Conservation (phyloP, 169 alveolate species). For the Prorocentrum cordatum region DNA sequence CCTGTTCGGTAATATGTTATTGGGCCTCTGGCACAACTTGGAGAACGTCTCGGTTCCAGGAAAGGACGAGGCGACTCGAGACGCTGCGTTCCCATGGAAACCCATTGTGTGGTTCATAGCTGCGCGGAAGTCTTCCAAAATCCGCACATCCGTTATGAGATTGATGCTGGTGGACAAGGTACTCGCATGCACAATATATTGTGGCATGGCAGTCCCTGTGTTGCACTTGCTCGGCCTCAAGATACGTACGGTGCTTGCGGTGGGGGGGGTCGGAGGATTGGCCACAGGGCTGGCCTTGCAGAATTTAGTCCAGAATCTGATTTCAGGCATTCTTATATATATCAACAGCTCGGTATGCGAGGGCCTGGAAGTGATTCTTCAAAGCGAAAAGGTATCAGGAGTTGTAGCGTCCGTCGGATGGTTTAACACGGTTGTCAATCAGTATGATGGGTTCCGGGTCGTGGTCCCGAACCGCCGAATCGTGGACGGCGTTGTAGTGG, state of each 20-base stretch:
- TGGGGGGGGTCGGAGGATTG: constrained; percentile 56
- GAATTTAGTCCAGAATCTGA: constrained; percentile 48
- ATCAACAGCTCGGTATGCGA: constrained; percentile 31
- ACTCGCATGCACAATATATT: too few species aligned
- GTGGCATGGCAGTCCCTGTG: too few species aligned
- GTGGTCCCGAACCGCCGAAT: constrained; percentile 43
- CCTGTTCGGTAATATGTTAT: too few species aligned
- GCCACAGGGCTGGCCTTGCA: constrained; percentile 49
- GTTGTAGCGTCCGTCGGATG: constrained; percentile 36
- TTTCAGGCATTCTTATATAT: constrained; percentile 40
- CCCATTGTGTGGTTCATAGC: too few species aligned
- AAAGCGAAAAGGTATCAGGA: constrained; percentile 4
- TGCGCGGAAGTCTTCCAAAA: too few species aligned
- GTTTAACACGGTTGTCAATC: constrained; percentile 54
- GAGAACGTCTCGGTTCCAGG: too few species aligned
- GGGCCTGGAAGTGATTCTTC: constrained; percentile 39
- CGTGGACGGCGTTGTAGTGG: constrained; percentile 41
- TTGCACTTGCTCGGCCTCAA: constrained; percentile 19
- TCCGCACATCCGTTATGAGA: too few species aligned
- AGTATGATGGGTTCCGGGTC: constrained; percentile 33
- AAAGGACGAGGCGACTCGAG: too few species aligned
- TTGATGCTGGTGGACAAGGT: too few species aligned
- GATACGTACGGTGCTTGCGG: constrained; percentile 65
- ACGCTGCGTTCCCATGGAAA: too few species aligned
- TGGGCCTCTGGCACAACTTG: too few species aligned